A percentile compares a stretch with the other conserved stretches of the same genome.
phyloP scores from a whole-genome alignment of 2,329 filamentous ascomycete species.

The Fusarium fracticaudum region DNA sequence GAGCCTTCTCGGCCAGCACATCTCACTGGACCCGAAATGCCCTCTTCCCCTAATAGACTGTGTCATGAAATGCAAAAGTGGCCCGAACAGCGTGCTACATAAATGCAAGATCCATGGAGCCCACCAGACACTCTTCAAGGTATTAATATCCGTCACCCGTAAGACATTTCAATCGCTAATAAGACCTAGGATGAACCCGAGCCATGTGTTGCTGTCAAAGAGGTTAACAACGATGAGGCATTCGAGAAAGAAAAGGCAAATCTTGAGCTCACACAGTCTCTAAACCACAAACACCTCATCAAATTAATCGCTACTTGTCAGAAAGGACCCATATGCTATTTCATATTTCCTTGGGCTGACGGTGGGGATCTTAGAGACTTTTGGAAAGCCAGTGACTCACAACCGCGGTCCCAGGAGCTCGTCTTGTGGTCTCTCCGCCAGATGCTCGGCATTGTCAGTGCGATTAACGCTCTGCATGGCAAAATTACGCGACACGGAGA shows the following conservation, averaged over 20 bases:
- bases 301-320: constrained; percentile 11
- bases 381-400: not conserved
- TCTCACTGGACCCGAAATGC: not conserved
- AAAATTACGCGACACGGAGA: constrained; percentile 27
- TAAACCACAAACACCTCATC: constrained; percentile 21
- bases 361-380: constrained; percentile 25
- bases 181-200: not conserved
- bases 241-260: constrained; percentile 16
- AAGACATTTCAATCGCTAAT: not conserved
- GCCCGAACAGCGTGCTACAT: not conserved
- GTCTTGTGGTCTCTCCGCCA: constrained; percentile 21
- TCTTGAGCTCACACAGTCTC: not conserved
- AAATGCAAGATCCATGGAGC: constrained; percentile 3
- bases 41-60: constrained; percentile 1
- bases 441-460: constrained; percentile 20
- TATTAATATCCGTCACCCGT: not conserved
- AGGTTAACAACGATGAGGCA: not conserved
- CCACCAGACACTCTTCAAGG: constrained; percentile 1
- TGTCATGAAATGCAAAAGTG: not conserved
- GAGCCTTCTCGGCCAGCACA: not conserved
- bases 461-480: constrained; percentile 9
- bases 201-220: constrained; percentile 18
- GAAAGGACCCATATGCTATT: constrained; percentile 1
- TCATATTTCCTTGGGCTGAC: constrained; percentile 32
- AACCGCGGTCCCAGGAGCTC: not conserved